A percentile compares a stretch with the other conserved stretches of the same genome.
Evolutionary conservation across 1,284 basidiomycete species (phyloP).

Genomic region (Fistulinella cinereoalba): DNA sequence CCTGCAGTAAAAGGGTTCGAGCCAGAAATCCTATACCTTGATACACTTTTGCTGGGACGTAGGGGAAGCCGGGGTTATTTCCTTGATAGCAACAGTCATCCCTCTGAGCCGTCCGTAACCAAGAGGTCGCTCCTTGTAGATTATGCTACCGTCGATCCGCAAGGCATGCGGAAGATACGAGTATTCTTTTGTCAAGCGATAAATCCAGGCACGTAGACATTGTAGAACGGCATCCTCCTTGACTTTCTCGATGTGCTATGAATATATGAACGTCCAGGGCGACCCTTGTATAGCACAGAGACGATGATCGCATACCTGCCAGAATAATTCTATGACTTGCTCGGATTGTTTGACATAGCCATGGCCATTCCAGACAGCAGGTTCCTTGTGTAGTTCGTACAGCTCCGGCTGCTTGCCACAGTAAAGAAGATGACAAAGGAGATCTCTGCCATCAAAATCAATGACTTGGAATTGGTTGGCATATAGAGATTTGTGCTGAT

Average conservation of each 20-base stretch:
- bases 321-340: conserved; percentile 24
- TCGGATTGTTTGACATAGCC: conserved; percentile 16
- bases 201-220: conserved; percentile 23
- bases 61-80: background rate
- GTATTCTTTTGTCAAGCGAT: conserved; percentile 32
- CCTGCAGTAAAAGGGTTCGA: background rate
- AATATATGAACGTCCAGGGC: background rate
- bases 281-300: background rate
- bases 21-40: conserved; percentile 13
- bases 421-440: conserved; percentile 22
- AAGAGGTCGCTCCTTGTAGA: background rate
- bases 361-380: background rate
- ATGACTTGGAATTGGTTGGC: background rate
- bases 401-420: conserved; percentile 19
- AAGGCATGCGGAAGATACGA: conserved; percentile 22
- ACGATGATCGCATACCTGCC: conserved; percentile 22
- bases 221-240: conserved; percentile 1
- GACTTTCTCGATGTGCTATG: conserved; percentile 14
- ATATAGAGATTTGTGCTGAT: conserved; percentile 8
- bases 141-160: conserved; percentile 9
- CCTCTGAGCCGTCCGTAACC: conserved; percentile 6
- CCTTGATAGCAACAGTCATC: conserved; percentile 20
- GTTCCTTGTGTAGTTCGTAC: conserved; percentile 9
- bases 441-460: conserved; percentile 18
- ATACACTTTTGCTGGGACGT: conserved; percentile 4